Conservation (phyloP, 768 basidiomycete genomes). For the Lepiota venenata region DNA sequence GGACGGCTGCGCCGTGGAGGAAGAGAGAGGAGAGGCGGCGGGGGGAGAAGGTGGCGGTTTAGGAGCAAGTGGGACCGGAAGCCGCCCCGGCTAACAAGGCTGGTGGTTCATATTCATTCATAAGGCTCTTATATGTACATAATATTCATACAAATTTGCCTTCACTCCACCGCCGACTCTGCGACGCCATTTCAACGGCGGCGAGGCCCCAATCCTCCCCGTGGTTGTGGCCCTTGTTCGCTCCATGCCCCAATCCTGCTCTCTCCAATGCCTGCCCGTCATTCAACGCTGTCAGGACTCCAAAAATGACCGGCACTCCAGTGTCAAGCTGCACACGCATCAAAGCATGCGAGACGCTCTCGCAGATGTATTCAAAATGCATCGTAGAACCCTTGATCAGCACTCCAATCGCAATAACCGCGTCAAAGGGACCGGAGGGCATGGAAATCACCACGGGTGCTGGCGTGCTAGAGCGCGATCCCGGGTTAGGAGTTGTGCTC, state of each 20-base stretch:
- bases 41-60: conserved; percentile 12
- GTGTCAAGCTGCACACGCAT: conserved; percentile 95
- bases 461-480: conserved; percentile 52
- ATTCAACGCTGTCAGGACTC: conserved; percentile 87
- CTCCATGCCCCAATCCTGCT: conserved; percentile 79
- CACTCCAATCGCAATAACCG: conserved; percentile 95
- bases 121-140: neutral
- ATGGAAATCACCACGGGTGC: conserved; percentile 32
- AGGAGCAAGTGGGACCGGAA: conserved; percentile 15
- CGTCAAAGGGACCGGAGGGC: conserved; percentile 73
- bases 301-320: conserved; percentile 93
- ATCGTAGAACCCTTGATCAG: conserved; percentile 98
- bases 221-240: conserved; percentile 87
- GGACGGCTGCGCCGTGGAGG: conserved; percentile 11
- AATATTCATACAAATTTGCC: conserved; percentile 51
- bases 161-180: conserved; percentile 61
- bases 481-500: conserved; percentile 25
- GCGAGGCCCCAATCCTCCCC: conserved; percentile 98
- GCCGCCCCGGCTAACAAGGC: conserved; percentile 16
- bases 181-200: conserved; percentile 89
- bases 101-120: neutral
- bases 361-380: conserved; percentile 99
- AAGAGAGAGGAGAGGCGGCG: conserved; percentile 7
- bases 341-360: conserved; percentile 87
- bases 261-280: conserved; percentile 95